phyloP scores from a whole-genome alignment of 1,139 yeast species.

The Meyerozyma smithsonii region DNA sequence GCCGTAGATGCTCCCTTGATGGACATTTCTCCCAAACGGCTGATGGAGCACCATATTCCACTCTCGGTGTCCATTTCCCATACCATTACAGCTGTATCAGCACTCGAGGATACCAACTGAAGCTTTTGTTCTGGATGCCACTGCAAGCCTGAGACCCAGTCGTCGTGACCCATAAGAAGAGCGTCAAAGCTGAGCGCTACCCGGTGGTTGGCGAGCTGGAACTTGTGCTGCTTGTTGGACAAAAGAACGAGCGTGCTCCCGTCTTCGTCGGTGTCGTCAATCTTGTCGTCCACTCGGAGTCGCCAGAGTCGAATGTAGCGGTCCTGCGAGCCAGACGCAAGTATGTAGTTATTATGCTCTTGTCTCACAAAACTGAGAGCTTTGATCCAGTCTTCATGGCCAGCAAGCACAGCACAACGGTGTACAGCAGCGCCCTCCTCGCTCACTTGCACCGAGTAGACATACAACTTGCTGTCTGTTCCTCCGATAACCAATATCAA shows the following conservation, averaged over 20 bases:
- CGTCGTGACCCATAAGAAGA: slow-evolving; percentile 95
- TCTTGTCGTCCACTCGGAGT: slow-evolving; percentile 50
- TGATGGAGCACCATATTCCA: slow-evolving; percentile 85
- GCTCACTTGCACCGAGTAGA: slow-evolving; percentile 43
- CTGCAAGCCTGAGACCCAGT: slow-evolving; percentile 83
- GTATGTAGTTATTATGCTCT: slow-evolving; percentile 46
- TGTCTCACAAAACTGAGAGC: slow-evolving; percentile 58
- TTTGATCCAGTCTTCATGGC: slow-evolving; percentile 95
- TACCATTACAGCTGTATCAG: slow-evolving; percentile 92
- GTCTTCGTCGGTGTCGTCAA: slow-evolving; percentile 57
- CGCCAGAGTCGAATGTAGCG: slow-evolving; percentile 87
- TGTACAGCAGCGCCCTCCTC: slow-evolving; percentile 17
- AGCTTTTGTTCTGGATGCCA: slow-evolving; percentile 68
- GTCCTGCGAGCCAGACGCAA: slow-evolving; percentile 90
- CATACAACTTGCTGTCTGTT: slow-evolving; percentile 54
- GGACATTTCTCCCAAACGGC: slow-evolving; percentile 85
- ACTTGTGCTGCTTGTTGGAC: slow-evolving; percentile 63
- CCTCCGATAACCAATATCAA: slow-evolving; percentile 80
- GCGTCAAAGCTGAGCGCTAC: slow-evolving; percentile 82
- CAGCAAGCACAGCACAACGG: slow-evolving; percentile 55
- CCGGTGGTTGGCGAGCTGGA: slow-evolving; percentile 30
- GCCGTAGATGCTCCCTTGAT: slow-evolving; percentile 98
- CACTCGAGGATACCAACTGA: slow-evolving; percentile 76
- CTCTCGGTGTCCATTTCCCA: slow-evolving; percentile 89
- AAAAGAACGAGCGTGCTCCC: slow-evolving; percentile 48